These are phyloP conservation scores for Cladosporium austrohemisphaericum DNA, from an alignment of 2,329 filamentous ascomycete genomes.

Conservation along the genomic window DNA sequence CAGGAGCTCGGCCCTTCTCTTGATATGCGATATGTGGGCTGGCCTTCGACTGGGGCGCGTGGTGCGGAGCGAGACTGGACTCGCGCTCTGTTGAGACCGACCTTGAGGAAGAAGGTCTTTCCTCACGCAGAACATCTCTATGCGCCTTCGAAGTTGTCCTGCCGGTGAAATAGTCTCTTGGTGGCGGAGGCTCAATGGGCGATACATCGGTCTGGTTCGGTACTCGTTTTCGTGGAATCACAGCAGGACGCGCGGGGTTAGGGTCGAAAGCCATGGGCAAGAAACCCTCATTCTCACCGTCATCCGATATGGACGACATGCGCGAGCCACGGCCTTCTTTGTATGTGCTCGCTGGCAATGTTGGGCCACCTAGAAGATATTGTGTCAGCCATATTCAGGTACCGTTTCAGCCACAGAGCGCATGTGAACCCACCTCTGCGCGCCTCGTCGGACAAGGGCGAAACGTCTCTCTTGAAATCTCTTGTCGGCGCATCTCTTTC, in stretches of 20 bases:
- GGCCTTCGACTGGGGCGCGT: slow-evolving; percentile 37
- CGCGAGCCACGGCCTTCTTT: slow-evolving; percentile 72
- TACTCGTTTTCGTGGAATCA: slow-evolving; percentile 27
- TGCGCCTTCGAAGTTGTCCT: slow-evolving; percentile 32
- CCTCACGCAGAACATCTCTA: slow-evolving; percentile 39
- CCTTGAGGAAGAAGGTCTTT: slow-evolving; percentile 38
- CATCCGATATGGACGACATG: slow-evolving; percentile 58
- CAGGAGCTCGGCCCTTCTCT: slow-evolving; percentile 65
- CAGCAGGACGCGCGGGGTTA: slow-evolving; percentile 33
- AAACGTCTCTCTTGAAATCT: slow-evolving; percentile 31
- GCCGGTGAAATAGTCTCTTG: slow-evolving; percentile 45
- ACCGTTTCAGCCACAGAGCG: slow-evolving; percentile 25
- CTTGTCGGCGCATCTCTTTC: slow-evolving; percentile 27
- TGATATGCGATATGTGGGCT: slow-evolving; percentile 92
- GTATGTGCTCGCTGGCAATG: slow-evolving; percentile 72
- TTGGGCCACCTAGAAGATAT: slow-evolving; percentile 52
- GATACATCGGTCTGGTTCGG: slow-evolving; percentile 24
- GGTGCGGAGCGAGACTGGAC: slow-evolving; percentile 18
- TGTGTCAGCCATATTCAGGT: slow-evolving; percentile 16
- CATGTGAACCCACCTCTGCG: slow-evolving; percentile 30
- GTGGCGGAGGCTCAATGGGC: slow-evolving; percentile 22
- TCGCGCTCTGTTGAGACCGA: slow-evolving; percentile 46
- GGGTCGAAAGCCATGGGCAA: slow-evolving; percentile 52
- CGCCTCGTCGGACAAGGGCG: slow-evolving; percentile 34
- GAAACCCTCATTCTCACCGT: slow-evolving; percentile 55